Conservation (phyloP, 331 rosid species). For the Acacia concinna region DNA sequence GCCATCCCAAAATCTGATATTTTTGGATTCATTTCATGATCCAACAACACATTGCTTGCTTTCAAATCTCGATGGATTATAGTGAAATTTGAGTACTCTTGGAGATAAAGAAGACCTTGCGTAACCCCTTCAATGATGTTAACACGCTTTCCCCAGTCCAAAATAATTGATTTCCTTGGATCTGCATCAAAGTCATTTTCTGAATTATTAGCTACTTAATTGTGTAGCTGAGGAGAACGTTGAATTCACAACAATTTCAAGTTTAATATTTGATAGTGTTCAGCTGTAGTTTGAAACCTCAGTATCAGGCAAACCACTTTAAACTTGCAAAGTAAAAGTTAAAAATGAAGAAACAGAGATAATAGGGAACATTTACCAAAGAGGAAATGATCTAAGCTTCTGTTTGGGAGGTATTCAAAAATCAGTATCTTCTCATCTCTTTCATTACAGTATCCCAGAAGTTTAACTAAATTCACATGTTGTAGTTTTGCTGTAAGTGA, state of each 20-base stretch:
- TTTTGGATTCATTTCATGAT: not conserved
- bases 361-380: slow-evolving; percentile 42
- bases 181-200: slow-evolving; percentile 40
- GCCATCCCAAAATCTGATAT: slow-evolving; percentile 42
- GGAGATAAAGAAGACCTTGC: slow-evolving; percentile 70
- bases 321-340: not conserved
- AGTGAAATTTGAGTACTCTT: slow-evolving; percentile 63
- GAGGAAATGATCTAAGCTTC: slow-evolving; percentile 62
- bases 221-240: not conserved
- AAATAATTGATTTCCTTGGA: slow-evolving; percentile 33
- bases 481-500: slow-evolving; percentile 54
- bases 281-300: not conserved
- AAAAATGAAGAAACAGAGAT: not conserved
- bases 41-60: not conserved
- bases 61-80: slow-evolving; percentile 41
- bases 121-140: slow-evolving; percentile 62
- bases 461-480: slow-evolving; percentile 63
- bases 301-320: not conserved
- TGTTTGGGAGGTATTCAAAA: slow-evolving; percentile 46
- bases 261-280: slow-evolving; percentile 2
- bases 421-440: slow-evolving; percentile 56
- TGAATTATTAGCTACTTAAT: slow-evolving; percentile 10
- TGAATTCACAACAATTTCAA: not conserved
- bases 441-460: slow-evolving; percentile 56
- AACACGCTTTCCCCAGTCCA: slow-evolving; percentile 54